phyloP scores from a whole-genome alignment of 768 basidiomycete species.

The Lentinula lateritia region DNA sequence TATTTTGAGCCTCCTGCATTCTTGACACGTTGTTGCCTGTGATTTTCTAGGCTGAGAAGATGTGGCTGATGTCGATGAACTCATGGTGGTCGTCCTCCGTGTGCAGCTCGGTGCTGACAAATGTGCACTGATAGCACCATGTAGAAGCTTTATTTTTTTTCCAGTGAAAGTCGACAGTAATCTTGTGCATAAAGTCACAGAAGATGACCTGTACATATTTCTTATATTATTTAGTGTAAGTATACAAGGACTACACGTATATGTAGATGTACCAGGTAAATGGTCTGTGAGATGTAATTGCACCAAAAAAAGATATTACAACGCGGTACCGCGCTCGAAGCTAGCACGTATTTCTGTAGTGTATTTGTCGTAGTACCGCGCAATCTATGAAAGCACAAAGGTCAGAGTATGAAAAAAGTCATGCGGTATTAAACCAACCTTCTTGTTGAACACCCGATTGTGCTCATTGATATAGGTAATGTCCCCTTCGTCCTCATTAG shows the following conservation, averaged over 20 bases:
- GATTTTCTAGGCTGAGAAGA: slow-evolving; percentile 9
- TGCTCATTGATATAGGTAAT: slow-evolving; percentile 99
- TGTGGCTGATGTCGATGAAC: background rate
- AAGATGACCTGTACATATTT: too few species aligned
- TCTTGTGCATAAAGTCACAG: too few species aligned
- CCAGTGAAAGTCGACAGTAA: too few species aligned
- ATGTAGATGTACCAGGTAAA: too few species aligned
- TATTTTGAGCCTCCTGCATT: slow-evolving; percentile 29
- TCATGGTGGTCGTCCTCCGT: background rate
- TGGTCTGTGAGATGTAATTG: too few species aligned
- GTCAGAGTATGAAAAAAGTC: background rate
- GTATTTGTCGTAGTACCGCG: slow-evolving; percentile 76
- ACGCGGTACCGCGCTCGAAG: slow-evolving; percentile 94
- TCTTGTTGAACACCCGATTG: slow-evolving; percentile 97
- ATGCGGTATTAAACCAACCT: slow-evolving; percentile 40
- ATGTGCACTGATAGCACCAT: too few species aligned
- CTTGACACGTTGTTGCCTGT: slow-evolving; percentile 16
- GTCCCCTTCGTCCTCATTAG: slow-evolving; percentile 91
- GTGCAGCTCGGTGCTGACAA: background rate
- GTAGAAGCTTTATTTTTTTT: too few species aligned
- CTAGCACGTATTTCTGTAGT: slow-evolving; percentile 94
- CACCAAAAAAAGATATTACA: slow-evolving; percentile 19
- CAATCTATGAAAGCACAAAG: background rate
- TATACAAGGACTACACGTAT: too few species aligned
- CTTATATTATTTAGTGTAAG: too few species aligned